These are phyloP conservation scores for Haplosporangium gracile DNA, from an alignment of 192 early-diverging fungal species.

Conservation along the genomic window DNA sequence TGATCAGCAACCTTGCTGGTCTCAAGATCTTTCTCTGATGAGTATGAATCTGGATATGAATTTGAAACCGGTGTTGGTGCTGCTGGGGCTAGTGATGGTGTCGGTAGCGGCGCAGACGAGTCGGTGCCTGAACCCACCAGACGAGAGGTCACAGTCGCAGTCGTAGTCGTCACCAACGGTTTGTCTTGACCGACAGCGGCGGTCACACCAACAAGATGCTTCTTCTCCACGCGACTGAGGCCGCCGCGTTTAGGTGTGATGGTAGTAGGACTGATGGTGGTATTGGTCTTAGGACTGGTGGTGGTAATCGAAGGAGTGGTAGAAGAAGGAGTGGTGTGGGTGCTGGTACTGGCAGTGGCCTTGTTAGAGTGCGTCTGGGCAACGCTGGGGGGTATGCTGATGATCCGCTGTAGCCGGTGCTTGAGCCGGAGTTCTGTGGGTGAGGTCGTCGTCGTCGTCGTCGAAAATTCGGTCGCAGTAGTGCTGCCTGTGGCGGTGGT, in stretches of 20 bases:
- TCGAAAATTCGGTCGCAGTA: not conserved
- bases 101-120: not conserved
- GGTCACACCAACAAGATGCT: slow-evolving; percentile 7
- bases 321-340: not conserved
- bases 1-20: not conserved
- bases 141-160: slow-evolving; percentile 10
- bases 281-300: not conserved
- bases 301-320: not conserved
- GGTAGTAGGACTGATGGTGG: no score
- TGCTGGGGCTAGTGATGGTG: slow-evolving; percentile 3
- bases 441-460: not conserved
- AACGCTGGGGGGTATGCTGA: slow-evolving; percentile 24
- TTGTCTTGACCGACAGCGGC: not conserved
- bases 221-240: slow-evolving; percentile 22
- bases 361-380: slow-evolving; percentile 31
- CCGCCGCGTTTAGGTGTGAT: slow-evolving; percentile 9
- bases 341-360: not conserved
- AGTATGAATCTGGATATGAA: slow-evolving; percentile 11
- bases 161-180: slow-evolving; percentile 2
- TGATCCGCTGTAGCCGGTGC: slow-evolving; percentile 31
- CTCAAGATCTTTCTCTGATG: slow-evolving; percentile 4
- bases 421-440: slow-evolving; percentile 21
- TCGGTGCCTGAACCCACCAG: not conserved
- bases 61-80: not conserved
- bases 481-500: not conserved